These are phyloP conservation scores for Pilaira anomala DNA, from an alignment of 192 early-diverging fungal species.

Conservation along the genomic window DNA sequence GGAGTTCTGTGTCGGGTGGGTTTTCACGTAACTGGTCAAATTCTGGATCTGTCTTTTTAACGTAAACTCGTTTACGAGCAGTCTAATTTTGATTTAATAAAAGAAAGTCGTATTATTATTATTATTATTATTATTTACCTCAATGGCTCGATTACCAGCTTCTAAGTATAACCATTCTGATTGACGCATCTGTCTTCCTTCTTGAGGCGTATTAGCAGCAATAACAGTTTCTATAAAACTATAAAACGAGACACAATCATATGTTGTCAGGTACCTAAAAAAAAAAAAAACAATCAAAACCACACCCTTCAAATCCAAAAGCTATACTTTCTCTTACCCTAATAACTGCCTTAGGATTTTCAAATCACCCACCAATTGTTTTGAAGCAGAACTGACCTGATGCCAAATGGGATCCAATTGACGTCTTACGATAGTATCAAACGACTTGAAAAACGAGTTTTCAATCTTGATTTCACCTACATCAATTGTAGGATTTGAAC, in stretches of 20 bases:
- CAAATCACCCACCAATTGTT: conserved; percentile 75
- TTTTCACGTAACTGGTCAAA: neutral
- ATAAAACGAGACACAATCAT: conserved; percentile 88
- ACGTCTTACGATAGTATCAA: conserved; percentile 72
- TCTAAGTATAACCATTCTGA: conserved; percentile 86
- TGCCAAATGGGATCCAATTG: conserved; percentile 92
- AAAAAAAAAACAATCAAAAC: no score
- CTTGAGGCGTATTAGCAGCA: conserved; percentile 47
- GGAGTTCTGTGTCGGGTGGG: conserved; percentile 43
- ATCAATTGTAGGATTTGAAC: conserved; percentile 64
- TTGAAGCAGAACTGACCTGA: conserved; percentile 65
- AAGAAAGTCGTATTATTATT: neutral
- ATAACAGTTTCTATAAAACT: conserved; percentile 83
- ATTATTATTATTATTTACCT: conserved; percentile 31
- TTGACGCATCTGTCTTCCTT: conserved; percentile 34
- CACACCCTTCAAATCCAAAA: neutral
- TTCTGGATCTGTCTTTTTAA: conserved; percentile 37
- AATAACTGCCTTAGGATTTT: conserved; percentile 68
- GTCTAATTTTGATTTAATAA: conserved; percentile 20
- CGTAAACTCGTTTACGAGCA: conserved; percentile 44
- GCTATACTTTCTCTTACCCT: conserved; percentile 23
- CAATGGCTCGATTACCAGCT: conserved; percentile 77
- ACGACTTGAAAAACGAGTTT: conserved; percentile 80
- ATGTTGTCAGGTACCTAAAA: conserved; percentile 69
- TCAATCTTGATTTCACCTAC: conserved; percentile 81